phyloP scores from a whole-genome alignment of 108 stramenopile species.

The Fragilariopsis cylindrus region DNA sequence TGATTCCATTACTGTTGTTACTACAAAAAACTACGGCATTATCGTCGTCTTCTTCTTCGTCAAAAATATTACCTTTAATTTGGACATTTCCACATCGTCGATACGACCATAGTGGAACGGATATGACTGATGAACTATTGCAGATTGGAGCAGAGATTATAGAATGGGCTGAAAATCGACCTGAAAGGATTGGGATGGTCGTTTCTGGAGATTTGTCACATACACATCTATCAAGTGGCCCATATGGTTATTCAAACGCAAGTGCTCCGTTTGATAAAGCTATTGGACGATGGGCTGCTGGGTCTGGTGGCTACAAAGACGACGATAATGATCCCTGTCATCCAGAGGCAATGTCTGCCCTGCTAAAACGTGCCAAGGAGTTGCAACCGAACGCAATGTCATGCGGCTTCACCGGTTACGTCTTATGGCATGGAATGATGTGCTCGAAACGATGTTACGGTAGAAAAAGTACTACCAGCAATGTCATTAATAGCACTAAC shows the following conservation, averaged over 20 bases:
- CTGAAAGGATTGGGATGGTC: conserved; percentile 28
- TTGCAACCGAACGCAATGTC: conserved; percentile 34
- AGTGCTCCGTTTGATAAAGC: conserved; percentile 36
- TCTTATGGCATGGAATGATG: conserved; percentile 45
- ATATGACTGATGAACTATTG: conserved; percentile 43
- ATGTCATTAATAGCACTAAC: not conserved
- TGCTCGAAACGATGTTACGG: not conserved
- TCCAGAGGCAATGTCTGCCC: not conserved
- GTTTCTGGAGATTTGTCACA: conserved; percentile 49
- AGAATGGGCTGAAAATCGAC: conserved; percentile 19
- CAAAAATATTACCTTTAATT: conserved; percentile 26
- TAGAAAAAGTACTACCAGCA: not conserved
- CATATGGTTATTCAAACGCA: conserved; percentile 48
- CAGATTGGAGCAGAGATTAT: conserved; percentile 23
- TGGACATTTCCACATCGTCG: conserved; percentile 38
- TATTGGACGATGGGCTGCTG: conserved; percentile 30
- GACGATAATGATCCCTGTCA: no score
- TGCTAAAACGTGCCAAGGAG: conserved; percentile 26
- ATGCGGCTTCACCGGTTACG: conserved; percentile 47
- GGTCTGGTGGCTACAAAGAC: not conserved
- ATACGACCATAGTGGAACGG: conserved; percentile 19
- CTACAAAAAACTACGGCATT: not conserved
- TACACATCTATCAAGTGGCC: conserved; percentile 41
- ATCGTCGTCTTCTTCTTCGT: not conserved
- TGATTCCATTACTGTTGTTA: conserved; percentile 40